A percentile compares a stretch with the other conserved stretches of the same genome.
These are phyloP conservation scores for Aspergillus steynii DNA, from an alignment of 495 filamentous ascomycete genomes.

Conservation along the genomic window DNA sequence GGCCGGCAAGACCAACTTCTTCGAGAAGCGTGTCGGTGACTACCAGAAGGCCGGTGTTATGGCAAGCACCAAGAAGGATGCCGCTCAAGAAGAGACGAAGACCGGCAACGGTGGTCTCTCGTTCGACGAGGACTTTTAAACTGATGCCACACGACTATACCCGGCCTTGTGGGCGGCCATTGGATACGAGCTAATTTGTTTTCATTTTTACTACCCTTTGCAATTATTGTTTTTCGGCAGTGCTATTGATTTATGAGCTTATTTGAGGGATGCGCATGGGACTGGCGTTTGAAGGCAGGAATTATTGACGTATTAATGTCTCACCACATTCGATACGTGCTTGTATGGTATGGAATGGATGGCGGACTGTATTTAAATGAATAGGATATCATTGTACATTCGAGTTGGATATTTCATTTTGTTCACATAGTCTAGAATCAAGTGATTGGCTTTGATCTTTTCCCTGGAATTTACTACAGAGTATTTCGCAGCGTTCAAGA, in stretches of 20 bases:
- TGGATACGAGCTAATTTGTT: conserved; percentile 29
- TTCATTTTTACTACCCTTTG: conserved; percentile 26
- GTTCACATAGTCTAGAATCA: neutral
- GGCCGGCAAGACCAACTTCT: conserved; percentile 99
- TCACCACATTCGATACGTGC: conserved; percentile 12
- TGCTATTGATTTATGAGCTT: conserved; percentile 36
- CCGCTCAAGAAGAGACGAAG: conserved; percentile 55
- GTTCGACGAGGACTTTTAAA: conserved; percentile 98
- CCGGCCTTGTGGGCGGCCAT: conserved; percentile 25
- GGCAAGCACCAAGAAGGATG: conserved; percentile 83
- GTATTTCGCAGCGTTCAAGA: too few relatives aligned
- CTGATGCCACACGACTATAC: conserved; percentile 25
- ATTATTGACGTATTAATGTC: conserved; percentile 19
- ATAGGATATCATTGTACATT: conserved; percentile 24
- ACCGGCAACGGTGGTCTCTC: conserved; percentile 73
- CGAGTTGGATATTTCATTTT: conserved; percentile 15
- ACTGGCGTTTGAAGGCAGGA: conserved; percentile 36
- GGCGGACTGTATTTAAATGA: conserved; percentile 33
- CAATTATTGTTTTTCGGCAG: conserved; percentile 9
- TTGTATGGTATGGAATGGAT: conserved; percentile 11
- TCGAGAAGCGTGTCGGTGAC: conserved; percentile 99
- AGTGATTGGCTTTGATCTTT: neutral
- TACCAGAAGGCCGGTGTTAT: conserved; percentile 99
- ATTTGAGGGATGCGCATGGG: conserved; percentile 43
- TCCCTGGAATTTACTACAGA: too few relatives aligned